Conservation (phyloP, 257 asterid species). For the Leonotis leonurus region DNA sequence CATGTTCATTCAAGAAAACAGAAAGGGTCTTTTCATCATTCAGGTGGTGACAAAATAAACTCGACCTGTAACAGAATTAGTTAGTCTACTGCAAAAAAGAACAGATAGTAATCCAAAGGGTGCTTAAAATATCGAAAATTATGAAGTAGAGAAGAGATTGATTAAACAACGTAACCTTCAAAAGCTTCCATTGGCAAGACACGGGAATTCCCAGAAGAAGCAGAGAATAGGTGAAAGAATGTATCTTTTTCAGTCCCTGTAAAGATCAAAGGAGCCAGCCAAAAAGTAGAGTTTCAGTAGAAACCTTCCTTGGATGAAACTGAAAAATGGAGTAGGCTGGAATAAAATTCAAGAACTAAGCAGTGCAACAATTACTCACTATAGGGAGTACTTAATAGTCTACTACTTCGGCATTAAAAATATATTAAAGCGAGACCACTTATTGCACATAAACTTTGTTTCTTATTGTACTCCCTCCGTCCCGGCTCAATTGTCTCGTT, state of each 20-base stretch:
- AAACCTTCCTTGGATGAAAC: slow-evolving; percentile 5
- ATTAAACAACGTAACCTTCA: background rate
- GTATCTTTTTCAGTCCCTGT: background rate
- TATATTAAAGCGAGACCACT: no score
- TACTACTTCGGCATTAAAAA: no score
- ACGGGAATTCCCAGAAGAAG: background rate
- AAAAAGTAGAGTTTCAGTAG: background rate
- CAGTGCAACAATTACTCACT: background rate
- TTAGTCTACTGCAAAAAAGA: no score
- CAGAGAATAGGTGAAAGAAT: background rate
- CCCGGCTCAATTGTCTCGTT: no score
- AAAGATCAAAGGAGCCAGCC: background rate
- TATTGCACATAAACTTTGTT: no score
- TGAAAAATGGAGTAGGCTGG: background rate
- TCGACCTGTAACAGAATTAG: no score
- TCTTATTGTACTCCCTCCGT: no score
- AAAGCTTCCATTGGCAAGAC: background rate
- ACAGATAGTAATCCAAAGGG: no score
- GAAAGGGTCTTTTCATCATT: background rate
- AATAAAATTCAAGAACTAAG: background rate
- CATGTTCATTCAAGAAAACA: no score
- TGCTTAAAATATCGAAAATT: no score
- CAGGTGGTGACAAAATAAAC: background rate
- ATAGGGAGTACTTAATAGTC: no score
- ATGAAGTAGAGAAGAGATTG: no score